phyloP scores from a whole-genome alignment of 2,329 filamentous ascomycete genomes.

The Simplicillium sp. region DNA sequence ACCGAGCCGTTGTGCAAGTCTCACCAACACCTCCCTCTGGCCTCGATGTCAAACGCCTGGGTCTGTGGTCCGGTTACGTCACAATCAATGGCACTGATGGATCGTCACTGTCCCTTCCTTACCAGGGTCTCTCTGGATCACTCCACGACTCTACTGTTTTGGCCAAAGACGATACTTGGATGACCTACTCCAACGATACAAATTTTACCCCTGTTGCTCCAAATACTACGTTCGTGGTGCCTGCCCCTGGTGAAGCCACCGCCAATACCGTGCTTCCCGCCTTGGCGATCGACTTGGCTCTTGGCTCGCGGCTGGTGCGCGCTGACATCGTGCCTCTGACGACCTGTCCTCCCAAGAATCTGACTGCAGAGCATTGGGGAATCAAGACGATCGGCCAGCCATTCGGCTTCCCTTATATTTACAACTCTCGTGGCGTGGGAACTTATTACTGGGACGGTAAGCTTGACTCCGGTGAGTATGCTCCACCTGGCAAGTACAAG shows the following conservation, averaged over 20 bases:
- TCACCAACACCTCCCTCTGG: conserved; percentile 24
- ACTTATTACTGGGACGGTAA: conserved; percentile 24
- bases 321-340: conserved; percentile 18
- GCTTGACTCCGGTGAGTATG: conserved; percentile 26
- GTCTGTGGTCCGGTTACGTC: conserved; percentile 33
- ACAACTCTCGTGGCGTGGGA: neutral
- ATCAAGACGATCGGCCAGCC: conserved; percentile 23
- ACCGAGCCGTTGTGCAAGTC: conserved; percentile 30
- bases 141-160: conserved; percentile 18
- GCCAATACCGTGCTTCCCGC: conserved; percentile 21
- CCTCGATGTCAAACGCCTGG: conserved; percentile 23
- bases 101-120: conserved; percentile 26
- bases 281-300: conserved; percentile 23
- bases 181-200: conserved; percentile 17
- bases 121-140: conserved; percentile 28
- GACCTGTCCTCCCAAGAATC: neutral
- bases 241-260: conserved; percentile 19
- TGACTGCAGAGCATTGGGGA: conserved; percentile 19
- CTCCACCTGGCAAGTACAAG: conserved; percentile 28
- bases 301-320: conserved; percentile 29
- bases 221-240: conserved; percentile 22
- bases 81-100: conserved; percentile 29
- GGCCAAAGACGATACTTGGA: conserved; percentile 16
- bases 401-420: conserved; percentile 19
- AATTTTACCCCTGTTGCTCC: conserved; percentile 8